phyloP scores from a whole-genome alignment of 2,329 filamentous ascomycete genomes.

The Ciborinia camelliae region DNA sequence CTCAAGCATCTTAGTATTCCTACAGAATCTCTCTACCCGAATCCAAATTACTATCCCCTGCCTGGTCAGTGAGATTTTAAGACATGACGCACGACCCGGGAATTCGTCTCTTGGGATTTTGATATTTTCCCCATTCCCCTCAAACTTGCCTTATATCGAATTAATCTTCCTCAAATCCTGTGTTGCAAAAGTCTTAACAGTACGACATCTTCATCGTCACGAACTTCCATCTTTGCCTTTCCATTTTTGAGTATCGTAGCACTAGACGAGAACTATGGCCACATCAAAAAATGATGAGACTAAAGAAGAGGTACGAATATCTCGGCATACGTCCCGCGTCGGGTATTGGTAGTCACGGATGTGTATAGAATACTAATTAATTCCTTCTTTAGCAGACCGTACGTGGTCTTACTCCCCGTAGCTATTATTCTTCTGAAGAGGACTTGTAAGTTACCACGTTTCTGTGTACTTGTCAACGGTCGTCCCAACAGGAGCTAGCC shows the following conservation, averaged over 20 bases:
- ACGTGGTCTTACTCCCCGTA: neutral
- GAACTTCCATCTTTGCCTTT: too few species aligned
- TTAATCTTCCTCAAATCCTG: neutral
- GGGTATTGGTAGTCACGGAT: neutral
- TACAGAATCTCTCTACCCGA: constrained; percentile 4
- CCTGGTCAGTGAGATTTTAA: constrained; percentile 17
- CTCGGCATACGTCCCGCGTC: neutral
- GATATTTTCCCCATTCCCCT: constrained; percentile 8
- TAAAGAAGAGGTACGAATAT: constrained; percentile 3
- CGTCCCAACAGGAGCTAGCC: neutral
- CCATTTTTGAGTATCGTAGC: neutral
- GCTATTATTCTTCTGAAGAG: constrained; percentile 10
- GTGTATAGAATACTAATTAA: neutral
- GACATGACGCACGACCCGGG: constrained; percentile 18
- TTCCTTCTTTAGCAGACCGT: neutral
- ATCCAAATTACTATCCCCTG: constrained; percentile 1
- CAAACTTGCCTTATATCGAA: neutral
- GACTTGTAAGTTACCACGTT: constrained; percentile 3
- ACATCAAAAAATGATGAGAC: neutral
- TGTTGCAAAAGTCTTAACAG: neutral
- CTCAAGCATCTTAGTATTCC: neutral
- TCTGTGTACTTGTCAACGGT: neutral
- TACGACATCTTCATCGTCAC: neutral
- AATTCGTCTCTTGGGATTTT: constrained; percentile 19
- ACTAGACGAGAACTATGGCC: neutral